Conservation (phyloP, 495 filamentous ascomycete genomes). For the Talaromyces thailandensis region DNA sequence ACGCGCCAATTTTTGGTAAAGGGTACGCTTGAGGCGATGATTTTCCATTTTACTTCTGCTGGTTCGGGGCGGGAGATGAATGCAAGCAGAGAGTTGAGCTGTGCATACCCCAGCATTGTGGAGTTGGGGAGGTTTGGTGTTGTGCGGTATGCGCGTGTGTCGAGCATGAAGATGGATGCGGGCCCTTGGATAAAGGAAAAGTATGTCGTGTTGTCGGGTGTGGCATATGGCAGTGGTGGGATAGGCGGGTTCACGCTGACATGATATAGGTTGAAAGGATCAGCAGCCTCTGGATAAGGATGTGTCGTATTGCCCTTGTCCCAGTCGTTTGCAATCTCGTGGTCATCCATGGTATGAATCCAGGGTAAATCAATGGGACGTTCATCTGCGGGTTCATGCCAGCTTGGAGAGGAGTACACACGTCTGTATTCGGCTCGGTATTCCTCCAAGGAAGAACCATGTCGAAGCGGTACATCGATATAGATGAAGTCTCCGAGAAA, state of each 20-base stretch:
- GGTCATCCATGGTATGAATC: constrained; percentile 94
- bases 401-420: constrained; percentile 87
- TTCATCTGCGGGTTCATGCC: constrained; percentile 47
- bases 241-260: constrained; percentile 71
- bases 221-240: constrained; percentile 27
- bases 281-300: constrained; percentile 64
- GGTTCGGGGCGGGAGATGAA: constrained; percentile 65
- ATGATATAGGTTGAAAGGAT: constrained; percentile 84
- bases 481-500: constrained; percentile 99
- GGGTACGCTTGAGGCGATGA: constrained; percentile 77
- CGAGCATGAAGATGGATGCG: constrained; percentile 88
- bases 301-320: constrained; percentile 58
- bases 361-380: constrained; percentile 62
- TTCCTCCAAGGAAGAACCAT: constrained; percentile 59
- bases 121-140: constrained; percentile 54
- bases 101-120: constrained; percentile 75
- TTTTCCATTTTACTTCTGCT: constrained; percentile 81
- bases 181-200: constrained; percentile 83
- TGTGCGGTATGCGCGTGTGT: constrained; percentile 79
- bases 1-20: constrained; percentile 97
- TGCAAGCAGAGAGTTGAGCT: constrained; percentile 68
- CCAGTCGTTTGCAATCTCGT: constrained; percentile 95
- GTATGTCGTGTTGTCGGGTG: constrained; percentile 56
- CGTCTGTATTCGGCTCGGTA: constrained; percentile 90
- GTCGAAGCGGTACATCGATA: constrained; percentile 77